phyloP scores from a whole-genome alignment of 2,329 filamentous ascomycete species.

The Cladosporium sp. region DNA sequence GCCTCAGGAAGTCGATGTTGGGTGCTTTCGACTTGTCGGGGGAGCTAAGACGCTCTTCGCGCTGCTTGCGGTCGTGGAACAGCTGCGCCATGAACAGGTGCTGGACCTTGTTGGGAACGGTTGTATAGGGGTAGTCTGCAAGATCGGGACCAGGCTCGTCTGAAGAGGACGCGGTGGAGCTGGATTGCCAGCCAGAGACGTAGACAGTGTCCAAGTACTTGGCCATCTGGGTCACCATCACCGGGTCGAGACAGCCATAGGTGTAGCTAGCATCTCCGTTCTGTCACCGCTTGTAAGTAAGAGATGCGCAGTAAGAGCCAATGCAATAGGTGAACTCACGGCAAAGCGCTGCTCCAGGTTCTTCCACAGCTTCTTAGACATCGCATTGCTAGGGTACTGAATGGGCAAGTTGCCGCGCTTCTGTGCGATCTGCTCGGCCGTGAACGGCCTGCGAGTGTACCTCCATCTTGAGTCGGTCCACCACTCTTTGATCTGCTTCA shows the following conservation, averaged over 20 bases:
- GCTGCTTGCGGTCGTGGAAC: conserved; percentile 99
- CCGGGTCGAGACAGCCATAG: conserved; percentile 94
- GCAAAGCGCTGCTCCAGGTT: conserved; percentile 82
- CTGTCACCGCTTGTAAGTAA: conserved; percentile 38
- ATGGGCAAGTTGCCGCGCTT: conserved; percentile 90
- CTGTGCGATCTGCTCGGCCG: conserved; percentile 91
- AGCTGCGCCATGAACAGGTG: conserved; percentile 98
- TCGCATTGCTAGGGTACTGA: conserved; percentile 80
- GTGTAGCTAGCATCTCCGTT: conserved; percentile 83
- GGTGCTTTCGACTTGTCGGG: conserved; percentile 66
- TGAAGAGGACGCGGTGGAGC: conserved; percentile 87
- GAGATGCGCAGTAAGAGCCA: too few species aligned
- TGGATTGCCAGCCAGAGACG: conserved; percentile 98
- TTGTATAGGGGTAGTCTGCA: conserved; percentile 90
- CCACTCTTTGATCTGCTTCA: conserved; percentile 86
- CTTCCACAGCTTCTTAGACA: conserved; percentile 91
- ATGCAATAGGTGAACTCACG: conserved; percentile 43
- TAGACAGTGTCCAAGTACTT: conserved; percentile 98
- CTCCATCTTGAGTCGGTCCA: conserved; percentile 90
- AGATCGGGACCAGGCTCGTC: conserved; percentile 97
- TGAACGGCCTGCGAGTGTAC: conserved; percentile 86
- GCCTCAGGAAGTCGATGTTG: conserved; percentile 88
- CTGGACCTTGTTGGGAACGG: conserved; percentile 95
- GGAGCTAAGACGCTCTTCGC: conserved; percentile 80
- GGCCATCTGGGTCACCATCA: conserved; percentile 99